Conservation (phyloP, 331 rosid genomes). For the Acacia concinna region DNA sequence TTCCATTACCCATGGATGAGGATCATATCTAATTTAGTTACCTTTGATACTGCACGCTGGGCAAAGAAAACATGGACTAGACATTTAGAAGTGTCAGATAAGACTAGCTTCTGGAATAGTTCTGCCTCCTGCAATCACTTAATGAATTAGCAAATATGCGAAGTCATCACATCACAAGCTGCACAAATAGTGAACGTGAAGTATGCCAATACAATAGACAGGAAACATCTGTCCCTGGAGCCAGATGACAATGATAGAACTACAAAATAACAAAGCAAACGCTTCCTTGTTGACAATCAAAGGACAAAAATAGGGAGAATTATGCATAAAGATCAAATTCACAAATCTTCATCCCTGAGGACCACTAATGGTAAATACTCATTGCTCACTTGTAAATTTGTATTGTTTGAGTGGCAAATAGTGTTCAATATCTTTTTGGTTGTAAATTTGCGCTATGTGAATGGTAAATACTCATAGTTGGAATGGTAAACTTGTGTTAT, state of each 20-base stretch:
- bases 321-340: not conserved
- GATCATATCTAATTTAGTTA: slow-evolving; percentile 37
- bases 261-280: not conserved
- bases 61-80: slow-evolving; percentile 89
- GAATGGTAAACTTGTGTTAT: not conserved
- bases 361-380: not conserved
- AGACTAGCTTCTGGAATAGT: slow-evolving; percentile 61
- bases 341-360: not conserved
- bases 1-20: not conserved
- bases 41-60: slow-evolving; percentile 89
- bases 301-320: not conserved
- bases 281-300: not conserved
- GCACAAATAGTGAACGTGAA: slow-evolving; percentile 26
- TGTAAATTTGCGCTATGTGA: not conserved
- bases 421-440: not conserved
- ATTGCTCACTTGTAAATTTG: not conserved
- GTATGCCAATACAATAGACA: slow-evolving; percentile 19
- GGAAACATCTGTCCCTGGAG: slow-evolving; percentile 5
- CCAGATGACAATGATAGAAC: slow-evolving; percentile 6
- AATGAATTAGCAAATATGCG: slow-evolving; percentile 29
- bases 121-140: slow-evolving; percentile 73
- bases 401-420: not conserved
- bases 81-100: slow-evolving; percentile 78
- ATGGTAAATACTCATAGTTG: not conserved
- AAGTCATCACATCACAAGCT: slow-evolving; percentile 23